phyloP scores from a whole-genome alignment of 2,329 filamentous ascomycete genomes.

The Xylaria sp. region DNA sequence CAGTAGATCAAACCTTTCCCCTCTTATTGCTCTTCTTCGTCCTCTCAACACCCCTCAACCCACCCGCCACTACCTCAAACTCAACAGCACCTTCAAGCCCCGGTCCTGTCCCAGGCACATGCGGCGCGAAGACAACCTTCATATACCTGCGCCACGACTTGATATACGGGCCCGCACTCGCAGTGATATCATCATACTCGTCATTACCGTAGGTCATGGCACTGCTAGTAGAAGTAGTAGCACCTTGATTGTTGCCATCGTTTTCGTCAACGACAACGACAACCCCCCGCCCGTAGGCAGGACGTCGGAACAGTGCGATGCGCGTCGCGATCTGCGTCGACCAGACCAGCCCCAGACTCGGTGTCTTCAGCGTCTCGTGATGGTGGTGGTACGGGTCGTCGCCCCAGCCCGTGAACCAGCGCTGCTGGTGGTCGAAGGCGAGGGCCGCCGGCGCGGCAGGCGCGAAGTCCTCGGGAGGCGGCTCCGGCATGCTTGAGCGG shows the following conservation, averaged over 20 bases:
- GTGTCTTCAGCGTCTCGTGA: constrained; percentile 69
- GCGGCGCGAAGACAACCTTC: constrained; percentile 89
- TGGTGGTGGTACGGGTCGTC: constrained; percentile 60
- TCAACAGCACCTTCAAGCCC: constrained; percentile 62
- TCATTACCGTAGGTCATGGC: constrained; percentile 33
- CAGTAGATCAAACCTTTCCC: not conserved
- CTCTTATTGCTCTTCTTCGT: constrained; percentile 30
- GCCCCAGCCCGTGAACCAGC: constrained; percentile 96
- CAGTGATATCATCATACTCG: constrained; percentile 47
- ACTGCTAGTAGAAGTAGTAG: not conserved
- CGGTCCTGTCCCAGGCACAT: constrained; percentile 62
- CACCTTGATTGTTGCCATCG: not conserved
- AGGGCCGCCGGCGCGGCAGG: constrained; percentile 58
- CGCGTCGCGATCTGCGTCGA: constrained; percentile 85
- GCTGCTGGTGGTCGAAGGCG: constrained; percentile 84
- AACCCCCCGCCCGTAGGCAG: constrained; percentile 44
- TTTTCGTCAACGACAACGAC: constrained; percentile 37
- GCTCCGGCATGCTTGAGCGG: constrained; percentile 45
- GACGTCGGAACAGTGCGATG: constrained; percentile 78
- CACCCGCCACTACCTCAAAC: constrained; percentile 77
- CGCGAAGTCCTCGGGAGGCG: constrained; percentile 39
- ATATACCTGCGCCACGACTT: constrained; percentile 75
- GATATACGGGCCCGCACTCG: constrained; percentile 50
- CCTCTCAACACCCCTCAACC: constrained; percentile 51
- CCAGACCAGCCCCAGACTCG: constrained; percentile 88